Base-by-base conservation (phyloP, 345 rosid genomes). In the Corchorus capsularis region DNA sequence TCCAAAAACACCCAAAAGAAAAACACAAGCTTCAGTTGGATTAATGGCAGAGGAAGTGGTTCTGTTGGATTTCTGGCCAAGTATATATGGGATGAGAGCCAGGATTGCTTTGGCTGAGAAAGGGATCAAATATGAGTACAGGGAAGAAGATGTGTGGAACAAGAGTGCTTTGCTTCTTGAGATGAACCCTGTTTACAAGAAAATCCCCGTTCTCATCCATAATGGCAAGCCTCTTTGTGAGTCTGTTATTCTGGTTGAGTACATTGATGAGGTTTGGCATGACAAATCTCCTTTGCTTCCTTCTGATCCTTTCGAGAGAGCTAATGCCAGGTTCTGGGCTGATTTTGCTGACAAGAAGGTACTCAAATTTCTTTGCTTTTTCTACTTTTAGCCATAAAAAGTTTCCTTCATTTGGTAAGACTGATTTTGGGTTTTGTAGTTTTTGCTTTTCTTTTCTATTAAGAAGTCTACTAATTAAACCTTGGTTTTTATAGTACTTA, bases 251-350 rank as follows among this genome's bases (percentile, higher is more conserved):
- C 60, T 20, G 50, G 57, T 79, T 49, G 69, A 79, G 63, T 79
- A 79, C 64, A 68, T 79, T 16, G 82, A 79, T 43, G 80, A 78
- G 80, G 37, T 52, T n/a, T 78, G 80, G 76, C 27, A 55, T 10
- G 47, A 32, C 15, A 35, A 41, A 22, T n/a, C 52, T 13, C 76
- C 71, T 20, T 46, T 72, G 45, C 72, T 78, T n/a, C 76, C 80
- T 63, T 63, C 77, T 20, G 65, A 78, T 64, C 72, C 80, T 47
- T 72, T 63, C 72, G 57, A 16, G 11, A 43, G 54, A 49, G 75
- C 75, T 6, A 32, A 37, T 37, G 63, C 80, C 9, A 63, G 72
- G 47, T 78, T 78, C 37, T 78, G 76, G 80, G 80, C 46, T 20
- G 71, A 78, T 53, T 71, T 20, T 54, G 53, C 63, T 34, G 80